These are phyloP conservation scores for Clavulina sp. DNA, from an alignment of 768 basidiomycete genomes.

Conservation along the genomic window DNA sequence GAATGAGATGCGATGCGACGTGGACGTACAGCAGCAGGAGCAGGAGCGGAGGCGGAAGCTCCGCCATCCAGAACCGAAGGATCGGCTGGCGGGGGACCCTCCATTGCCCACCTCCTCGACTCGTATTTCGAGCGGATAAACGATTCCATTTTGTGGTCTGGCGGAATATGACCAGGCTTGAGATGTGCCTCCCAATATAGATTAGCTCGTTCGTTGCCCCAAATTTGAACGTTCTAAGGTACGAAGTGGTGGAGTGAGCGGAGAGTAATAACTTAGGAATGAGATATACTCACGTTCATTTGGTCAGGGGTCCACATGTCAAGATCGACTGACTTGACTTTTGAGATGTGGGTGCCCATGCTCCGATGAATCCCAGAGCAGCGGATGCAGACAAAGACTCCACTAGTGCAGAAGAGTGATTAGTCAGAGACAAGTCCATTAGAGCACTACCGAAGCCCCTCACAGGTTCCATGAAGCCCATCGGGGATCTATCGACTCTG, in stretches of 20 bases:
- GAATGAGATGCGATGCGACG: not conserved
- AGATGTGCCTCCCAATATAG: conserved; percentile 95
- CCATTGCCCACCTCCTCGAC: conserved; percentile 76
- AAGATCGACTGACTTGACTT: conserved; percentile 92
- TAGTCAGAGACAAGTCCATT: not conserved
- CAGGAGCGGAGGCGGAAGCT: conserved; percentile 6
- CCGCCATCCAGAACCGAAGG: conserved; percentile 55
- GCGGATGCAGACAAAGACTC: conserved; percentile 88
- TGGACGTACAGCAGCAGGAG: not conserved
- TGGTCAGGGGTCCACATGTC: conserved; percentile 97
- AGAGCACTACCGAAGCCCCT: conserved; percentile 14
- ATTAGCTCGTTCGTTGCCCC: conserved; percentile 90
- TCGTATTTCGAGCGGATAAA: conserved; percentile 98
- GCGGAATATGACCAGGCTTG: conserved; percentile 76
- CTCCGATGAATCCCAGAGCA: conserved; percentile 95
- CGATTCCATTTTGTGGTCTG: conserved; percentile 96
- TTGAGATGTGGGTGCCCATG: conserved; percentile 97
- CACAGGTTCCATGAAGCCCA: conserved; percentile 98
- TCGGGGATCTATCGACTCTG: conserved; percentile 51
- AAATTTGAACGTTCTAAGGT: conserved; percentile 62
- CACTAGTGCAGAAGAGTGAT: conserved; percentile 27
- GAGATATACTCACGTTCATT: conserved; percentile 50
- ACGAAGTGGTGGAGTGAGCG: not conserved
- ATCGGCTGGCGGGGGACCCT: conserved; percentile 70
- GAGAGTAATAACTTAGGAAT: not conserved